A percentile compares a stretch with the other conserved stretches of the same genome.
Conservation (phyloP, 179 eudicot genomes). For the Nepenthes alata region DNA sequence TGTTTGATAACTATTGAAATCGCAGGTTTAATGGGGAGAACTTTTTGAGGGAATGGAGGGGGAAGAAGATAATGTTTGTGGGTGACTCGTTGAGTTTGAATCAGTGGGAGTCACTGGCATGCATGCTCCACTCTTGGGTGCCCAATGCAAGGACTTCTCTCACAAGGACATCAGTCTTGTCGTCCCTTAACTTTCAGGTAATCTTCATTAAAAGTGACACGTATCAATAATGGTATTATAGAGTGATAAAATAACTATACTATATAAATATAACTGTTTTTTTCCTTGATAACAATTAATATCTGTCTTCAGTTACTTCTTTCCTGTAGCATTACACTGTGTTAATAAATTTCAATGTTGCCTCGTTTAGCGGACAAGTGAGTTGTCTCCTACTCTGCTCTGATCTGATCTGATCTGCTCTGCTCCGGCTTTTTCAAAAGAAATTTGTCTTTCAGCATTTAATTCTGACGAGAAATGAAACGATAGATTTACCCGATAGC, state of each 20-base stretch:
- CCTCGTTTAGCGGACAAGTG: neutral
- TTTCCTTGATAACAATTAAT: neutral
- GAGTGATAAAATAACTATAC: neutral
- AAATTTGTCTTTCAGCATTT: neutral
- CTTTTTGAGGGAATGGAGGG: conserved; percentile 59
- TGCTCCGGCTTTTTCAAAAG: neutral
- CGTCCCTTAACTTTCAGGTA: conserved; percentile 69
- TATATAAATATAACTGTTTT: neutral
- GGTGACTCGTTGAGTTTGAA: conserved; percentile 85
- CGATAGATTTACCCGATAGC: neutral
- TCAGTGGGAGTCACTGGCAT: conserved; percentile 61
- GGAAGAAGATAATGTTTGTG: conserved; percentile 92
- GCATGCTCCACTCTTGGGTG: conserved; percentile 71
- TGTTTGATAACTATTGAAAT: neutral
- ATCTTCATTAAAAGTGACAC: neutral
- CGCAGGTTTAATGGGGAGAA: conserved; percentile 76
- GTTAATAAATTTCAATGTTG: neutral
- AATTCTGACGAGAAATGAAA: neutral
- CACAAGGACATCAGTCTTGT: conserved; percentile 26
- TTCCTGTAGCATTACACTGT: neutral
- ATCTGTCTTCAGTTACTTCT: neutral
- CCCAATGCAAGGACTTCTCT: conserved; percentile 48
- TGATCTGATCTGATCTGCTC: no score
- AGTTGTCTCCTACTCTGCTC: no score
- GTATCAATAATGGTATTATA: neutral